phyloP scores from a whole-genome alignment of 108 stramenopile genomes.

The Conticribra guillardii region DNA sequence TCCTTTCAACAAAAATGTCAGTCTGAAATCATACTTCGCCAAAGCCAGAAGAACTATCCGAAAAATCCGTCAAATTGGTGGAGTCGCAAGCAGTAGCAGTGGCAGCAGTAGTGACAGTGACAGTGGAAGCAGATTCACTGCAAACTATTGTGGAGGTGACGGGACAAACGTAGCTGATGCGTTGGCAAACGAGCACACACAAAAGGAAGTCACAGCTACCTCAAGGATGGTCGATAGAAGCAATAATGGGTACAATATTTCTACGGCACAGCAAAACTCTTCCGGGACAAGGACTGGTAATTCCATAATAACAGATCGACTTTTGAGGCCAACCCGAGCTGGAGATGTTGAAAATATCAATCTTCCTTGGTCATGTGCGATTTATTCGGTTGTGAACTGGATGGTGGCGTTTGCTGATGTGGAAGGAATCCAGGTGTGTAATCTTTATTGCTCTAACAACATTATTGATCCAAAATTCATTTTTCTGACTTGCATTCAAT shows the following conservation, averaged over 20 bases:
- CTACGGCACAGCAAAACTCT: neutral
- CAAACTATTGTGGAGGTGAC: slow-evolving; percentile 33
- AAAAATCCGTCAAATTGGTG: slow-evolving; percentile 14
- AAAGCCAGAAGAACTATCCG: slow-evolving; percentile 38
- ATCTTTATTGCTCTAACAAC: neutral
- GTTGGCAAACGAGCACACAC: slow-evolving; percentile 9
- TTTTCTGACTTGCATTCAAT: too few relatives aligned
- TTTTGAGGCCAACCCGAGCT: slow-evolving; percentile 64
- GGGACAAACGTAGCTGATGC: slow-evolving; percentile 10
- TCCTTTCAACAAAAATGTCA: slow-evolving; percentile 39
- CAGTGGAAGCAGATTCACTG: slow-evolving; percentile 19
- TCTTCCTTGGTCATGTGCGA: slow-evolving; percentile 86
- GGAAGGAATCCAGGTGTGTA: slow-evolving; percentile 73
- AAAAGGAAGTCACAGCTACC: neutral
- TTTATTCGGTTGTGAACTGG: slow-evolving; percentile 91
- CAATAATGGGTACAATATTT: too few relatives aligned
- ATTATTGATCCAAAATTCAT: neutral
- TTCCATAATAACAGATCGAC: slow-evolving; percentile 73
- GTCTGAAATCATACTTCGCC: slow-evolving; percentile 47
- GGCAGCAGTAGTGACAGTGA: slow-evolving; percentile 28
- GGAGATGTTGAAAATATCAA: slow-evolving; percentile 61
- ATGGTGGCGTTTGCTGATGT: slow-evolving; percentile 87
- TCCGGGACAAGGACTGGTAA: slow-evolving; percentile 51
- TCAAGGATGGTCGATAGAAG: too few relatives aligned
- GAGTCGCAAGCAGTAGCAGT: slow-evolving; percentile 22